A percentile compares a stretch with the other conserved stretches of the same genome.
These are phyloP conservation scores for Sporothrix inflata DNA, from an alignment of 2,329 filamentous ascomycete species.

Conservation along the genomic window DNA sequence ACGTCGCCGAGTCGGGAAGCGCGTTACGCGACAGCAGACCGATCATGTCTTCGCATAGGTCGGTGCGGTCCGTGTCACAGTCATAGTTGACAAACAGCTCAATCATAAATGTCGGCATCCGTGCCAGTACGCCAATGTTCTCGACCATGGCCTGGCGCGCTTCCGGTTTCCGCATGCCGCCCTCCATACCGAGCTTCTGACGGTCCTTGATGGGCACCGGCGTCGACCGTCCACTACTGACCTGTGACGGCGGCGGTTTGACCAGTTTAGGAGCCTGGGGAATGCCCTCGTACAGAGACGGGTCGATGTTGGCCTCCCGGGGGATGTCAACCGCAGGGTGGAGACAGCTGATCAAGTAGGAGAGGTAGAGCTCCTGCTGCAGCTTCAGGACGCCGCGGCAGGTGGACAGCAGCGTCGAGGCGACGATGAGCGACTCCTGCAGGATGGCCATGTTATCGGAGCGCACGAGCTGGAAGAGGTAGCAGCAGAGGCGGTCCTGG, in stretches of 20 bases:
- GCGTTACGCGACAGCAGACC: conserved; percentile 91
- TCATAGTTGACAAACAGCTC: conserved; percentile 99
- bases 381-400: conserved; percentile 89
- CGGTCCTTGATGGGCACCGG: conserved; percentile 91
- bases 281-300: conserved; percentile 87
- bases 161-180: conserved; percentile 88
- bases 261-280: conserved; percentile 87
- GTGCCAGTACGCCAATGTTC: conserved; percentile 84
- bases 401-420: conserved; percentile 86
- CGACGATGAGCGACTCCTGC: conserved; percentile 88
- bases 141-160: conserved; percentile 98
- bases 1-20: conserved; percentile 94
- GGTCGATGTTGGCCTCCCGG: conserved; percentile 85
- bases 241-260: conserved; percentile 74
- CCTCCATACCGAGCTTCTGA: conserved; percentile 89
- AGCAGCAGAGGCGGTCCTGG: conserved; percentile 89
- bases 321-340: conserved; percentile 96
- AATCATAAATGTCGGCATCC: conserved; percentile 92
- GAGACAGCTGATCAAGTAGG: conserved; percentile 90
- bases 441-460: conserved; percentile 96
- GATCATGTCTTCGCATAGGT: conserved; percentile 94
- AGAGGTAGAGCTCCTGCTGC: conserved; percentile 94
- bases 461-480: conserved; percentile 92
- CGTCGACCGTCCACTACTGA: conserved; percentile 79
- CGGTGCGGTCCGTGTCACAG: conserved; percentile 86